These are phyloP conservation scores for Aeminium ludgeri DNA, from an alignment of 495 filamentous ascomycete species.

Conservation along the genomic window DNA sequence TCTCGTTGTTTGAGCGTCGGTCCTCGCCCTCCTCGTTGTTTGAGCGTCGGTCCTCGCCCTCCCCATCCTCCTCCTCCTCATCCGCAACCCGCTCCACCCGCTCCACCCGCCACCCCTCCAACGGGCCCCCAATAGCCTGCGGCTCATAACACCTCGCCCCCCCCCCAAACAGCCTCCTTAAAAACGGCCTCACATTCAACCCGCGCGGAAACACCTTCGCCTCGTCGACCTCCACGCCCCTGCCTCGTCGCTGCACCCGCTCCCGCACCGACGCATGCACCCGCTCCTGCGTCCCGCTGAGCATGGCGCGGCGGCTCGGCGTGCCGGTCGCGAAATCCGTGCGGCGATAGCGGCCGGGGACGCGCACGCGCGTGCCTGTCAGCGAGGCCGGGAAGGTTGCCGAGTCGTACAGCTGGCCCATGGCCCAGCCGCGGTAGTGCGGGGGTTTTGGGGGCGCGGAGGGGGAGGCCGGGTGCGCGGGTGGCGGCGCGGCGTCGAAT, in stretches of 20 bases:
- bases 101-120: conserved; percentile 9
- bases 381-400: conserved; percentile 33
- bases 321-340: conserved; percentile 34
- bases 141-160: conserved; percentile 1
- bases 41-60: too few species aligned
- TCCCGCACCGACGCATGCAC: conserved; percentile 45
- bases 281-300: conserved; percentile 45
- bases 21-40: too few species aligned
- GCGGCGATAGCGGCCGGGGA: conserved; percentile 40
- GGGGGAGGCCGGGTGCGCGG: conserved; percentile 33
- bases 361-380: conserved; percentile 33
- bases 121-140: conserved; percentile 3
- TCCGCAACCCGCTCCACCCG: too few species aligned
- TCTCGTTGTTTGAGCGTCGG: background rate
- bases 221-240: conserved; percentile 30
- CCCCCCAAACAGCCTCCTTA: background rate
- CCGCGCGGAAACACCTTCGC: conserved; percentile 1
- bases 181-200: background rate
- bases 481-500: conserved; percentile 34
- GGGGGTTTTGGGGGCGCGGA: too few species aligned
- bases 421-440: conserved; percentile 46
- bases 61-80: conserved; percentile 2
- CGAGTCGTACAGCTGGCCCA: conserved; percentile 37
- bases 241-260: conserved; percentile 35
- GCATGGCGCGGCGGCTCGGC: conserved; percentile 22